Evolutionary conservation across 2,329 filamentous ascomycete species (phyloP).

Genomic region (Chrysoporthe austroafricana): DNA sequence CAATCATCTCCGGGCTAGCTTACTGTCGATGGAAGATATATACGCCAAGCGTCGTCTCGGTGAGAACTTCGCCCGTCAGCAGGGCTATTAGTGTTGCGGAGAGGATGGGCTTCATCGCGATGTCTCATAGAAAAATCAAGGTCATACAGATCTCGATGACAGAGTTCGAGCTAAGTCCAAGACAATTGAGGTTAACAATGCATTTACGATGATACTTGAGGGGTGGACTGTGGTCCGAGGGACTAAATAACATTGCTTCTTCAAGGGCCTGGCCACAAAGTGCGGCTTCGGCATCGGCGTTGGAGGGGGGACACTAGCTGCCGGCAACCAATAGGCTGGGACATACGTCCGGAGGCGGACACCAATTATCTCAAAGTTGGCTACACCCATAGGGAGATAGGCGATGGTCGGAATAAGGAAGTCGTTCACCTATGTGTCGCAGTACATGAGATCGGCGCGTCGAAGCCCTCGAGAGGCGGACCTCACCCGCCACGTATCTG

Average conservation of each 20-base stretch:
- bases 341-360: background rate
- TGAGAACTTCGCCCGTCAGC: slow-evolving; percentile 36
- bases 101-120: slow-evolving; percentile 37
- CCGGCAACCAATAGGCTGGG: background rate
- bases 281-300: background rate
- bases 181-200: background rate
- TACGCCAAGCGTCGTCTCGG: slow-evolving; percentile 76
- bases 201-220: background rate
- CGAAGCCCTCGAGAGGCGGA: background rate
- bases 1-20: slow-evolving; percentile 25
- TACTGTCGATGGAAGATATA: slow-evolving; percentile 85
- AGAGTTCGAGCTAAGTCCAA: background rate
- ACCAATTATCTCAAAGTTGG: background rate
- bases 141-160: background rate
- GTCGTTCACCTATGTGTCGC: background rate
- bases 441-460: background rate
- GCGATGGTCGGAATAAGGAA: background rate
- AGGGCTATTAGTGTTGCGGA: slow-evolving; percentile 46
- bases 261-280: background rate
- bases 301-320: background rate
- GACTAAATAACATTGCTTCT: background rate
- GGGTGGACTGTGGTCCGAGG: background rate
- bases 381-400: background rate
- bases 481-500: background rate
- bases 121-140: background rate